These are phyloP conservation scores for Candida boleticola DNA, from an alignment of 805 yeast species.

Conservation along the genomic window DNA sequence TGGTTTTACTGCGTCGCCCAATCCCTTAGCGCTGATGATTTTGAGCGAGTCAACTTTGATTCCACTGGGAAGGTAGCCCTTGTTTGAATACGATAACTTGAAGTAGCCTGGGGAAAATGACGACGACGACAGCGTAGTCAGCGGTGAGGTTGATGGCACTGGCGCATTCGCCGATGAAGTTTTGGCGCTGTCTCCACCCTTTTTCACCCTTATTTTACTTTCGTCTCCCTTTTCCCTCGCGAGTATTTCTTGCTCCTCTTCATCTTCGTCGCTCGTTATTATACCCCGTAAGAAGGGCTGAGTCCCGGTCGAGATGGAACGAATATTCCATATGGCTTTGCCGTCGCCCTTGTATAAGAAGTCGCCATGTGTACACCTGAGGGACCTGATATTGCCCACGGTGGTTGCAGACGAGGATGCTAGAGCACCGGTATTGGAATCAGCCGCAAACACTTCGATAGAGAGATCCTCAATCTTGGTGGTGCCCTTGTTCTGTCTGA, in stretches of 20 bases:
- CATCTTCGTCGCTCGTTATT: constrained; percentile 21
- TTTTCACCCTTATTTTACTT: neutral
- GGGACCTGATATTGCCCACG: constrained; percentile 46
- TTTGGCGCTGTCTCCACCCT: neutral
- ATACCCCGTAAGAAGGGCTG: constrained; percentile 67
- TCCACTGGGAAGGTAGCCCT: constrained; percentile 77
- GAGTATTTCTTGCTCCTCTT: constrained; percentile 8
- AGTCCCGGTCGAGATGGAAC: constrained; percentile 56
- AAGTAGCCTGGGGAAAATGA: constrained; percentile 36
- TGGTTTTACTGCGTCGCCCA: constrained; percentile 64
- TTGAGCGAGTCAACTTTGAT: constrained; percentile 64
- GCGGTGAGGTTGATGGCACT: neutral
- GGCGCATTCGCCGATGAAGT: neutral
- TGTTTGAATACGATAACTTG: constrained; percentile 51
- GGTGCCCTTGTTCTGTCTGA: constrained; percentile 31
- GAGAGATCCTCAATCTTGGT: constrained; percentile 31
- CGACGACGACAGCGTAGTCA: constrained; percentile 1
- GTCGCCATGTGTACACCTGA: constrained; percentile 77
- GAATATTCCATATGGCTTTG: constrained; percentile 66
- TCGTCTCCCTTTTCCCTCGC: constrained; percentile 18
- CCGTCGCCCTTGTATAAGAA: constrained; percentile 53
- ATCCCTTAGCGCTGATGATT: constrained; percentile 55
- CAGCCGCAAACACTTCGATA: constrained; percentile 16
- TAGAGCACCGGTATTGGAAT: neutral
- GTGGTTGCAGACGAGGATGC: neutral